These are phyloP conservation scores for Aspergillus quadrilineatus DNA, from an alignment of 2,329 filamentous ascomycete genomes.

Conservation along the genomic window DNA sequence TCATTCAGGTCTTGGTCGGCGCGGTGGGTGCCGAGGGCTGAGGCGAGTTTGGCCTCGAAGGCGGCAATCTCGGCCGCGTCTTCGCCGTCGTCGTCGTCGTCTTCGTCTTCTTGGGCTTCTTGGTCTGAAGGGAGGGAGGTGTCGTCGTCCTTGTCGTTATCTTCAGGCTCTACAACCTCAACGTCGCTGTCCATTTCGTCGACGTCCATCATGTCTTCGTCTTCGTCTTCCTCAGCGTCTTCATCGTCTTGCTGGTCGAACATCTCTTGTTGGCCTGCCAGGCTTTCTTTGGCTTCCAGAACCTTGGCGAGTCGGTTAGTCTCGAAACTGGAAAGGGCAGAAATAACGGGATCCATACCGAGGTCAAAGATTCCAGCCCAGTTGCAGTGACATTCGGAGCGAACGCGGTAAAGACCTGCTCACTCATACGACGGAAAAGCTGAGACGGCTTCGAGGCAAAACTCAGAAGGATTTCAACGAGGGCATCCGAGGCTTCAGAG, in stretches of 20 bases:
- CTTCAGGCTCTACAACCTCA: conserved; percentile 41
- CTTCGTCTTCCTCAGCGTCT: conserved; percentile 44
- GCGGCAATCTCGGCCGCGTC: conserved; percentile 56
- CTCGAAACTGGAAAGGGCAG: not conserved
- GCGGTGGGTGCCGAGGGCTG: conserved; percentile 70
- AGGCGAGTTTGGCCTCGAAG: conserved; percentile 74
- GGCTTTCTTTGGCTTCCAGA: conserved; percentile 74
- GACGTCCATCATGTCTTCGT: conserved; percentile 23
- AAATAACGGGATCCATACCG: conserved; percentile 30
- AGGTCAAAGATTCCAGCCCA: conserved; percentile 64
- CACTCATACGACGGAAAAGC: conserved; percentile 79
- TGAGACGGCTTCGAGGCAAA: conserved; percentile 83
- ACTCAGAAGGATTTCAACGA: conserved; percentile 87
- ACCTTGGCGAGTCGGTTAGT: conserved; percentile 49
- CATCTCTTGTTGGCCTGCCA: conserved; percentile 79
- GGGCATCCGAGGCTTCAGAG: conserved; percentile 59
- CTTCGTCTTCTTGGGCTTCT: conserved; percentile 31
- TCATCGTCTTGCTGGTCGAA: conserved; percentile 70
- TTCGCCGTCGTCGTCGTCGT: conserved; percentile 35
- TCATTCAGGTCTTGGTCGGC: conserved; percentile 57
- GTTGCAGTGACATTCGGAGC: conserved; percentile 70
- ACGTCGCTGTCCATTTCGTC: conserved; percentile 43
- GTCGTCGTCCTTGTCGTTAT: conserved; percentile 29
- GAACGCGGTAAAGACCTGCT: conserved; percentile 84
- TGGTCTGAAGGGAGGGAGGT: conserved; percentile 38